Evolutionary conservation across 164 flowering plant genomes (phyloP).

Genomic region (Stephania yunnanensis): DNA sequence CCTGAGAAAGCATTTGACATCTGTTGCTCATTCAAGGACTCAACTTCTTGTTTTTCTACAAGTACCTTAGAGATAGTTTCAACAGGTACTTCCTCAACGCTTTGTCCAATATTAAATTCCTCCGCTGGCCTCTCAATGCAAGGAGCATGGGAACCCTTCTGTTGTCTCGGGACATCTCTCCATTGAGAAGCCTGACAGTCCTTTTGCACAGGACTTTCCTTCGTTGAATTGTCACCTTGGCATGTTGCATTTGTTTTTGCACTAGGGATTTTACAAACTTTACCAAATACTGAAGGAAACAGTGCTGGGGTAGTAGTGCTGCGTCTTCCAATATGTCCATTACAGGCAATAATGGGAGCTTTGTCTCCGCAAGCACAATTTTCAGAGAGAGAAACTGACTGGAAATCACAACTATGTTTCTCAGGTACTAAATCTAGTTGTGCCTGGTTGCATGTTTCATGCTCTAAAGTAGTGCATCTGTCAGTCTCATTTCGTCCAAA

Average conservation of each 20-base stretch:
- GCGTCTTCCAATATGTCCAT: slow-evolving; percentile 17
- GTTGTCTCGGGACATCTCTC: slow-evolving; percentile 53
- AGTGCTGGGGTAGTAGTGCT: slow-evolving; percentile 6
- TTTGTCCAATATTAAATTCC: slow-evolving; percentile 13
- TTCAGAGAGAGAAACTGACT: slow-evolving; percentile 20
- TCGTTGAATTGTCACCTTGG: slow-evolving; percentile 16
- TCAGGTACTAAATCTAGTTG: slow-evolving; percentile 18
- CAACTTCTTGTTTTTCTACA: slow-evolving; percentile 19
- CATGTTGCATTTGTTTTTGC: slow-evolving; percentile 16
- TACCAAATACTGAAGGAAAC: slow-evolving; percentile 18
- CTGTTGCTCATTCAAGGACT: slow-evolving; percentile 39
- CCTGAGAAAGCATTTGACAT: slow-evolving; percentile 49
- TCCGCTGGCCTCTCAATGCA: slow-evolving; percentile 17
- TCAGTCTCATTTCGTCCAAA: slow-evolving; percentile 23
- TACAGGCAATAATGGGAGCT: slow-evolving; percentile 14
- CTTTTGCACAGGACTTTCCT: slow-evolving; percentile 14
- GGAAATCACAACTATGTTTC: slow-evolving; percentile 27
- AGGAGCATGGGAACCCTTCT: slow-evolving; percentile 17
- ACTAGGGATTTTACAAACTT: slow-evolving; percentile 7
- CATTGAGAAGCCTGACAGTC: slow-evolving; percentile 35
- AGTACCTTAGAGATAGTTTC: slow-evolving; percentile 24
- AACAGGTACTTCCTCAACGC: slow-evolving; percentile 18
- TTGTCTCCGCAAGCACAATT: slow-evolving; percentile 18
- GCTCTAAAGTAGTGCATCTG: slow-evolving; percentile 12
- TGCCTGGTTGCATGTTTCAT: slow-evolving; percentile 24